These are phyloP conservation scores for Andrographis paniculata DNA, from an alignment of 305 asterid genomes.

Conservation along the genomic window DNA sequence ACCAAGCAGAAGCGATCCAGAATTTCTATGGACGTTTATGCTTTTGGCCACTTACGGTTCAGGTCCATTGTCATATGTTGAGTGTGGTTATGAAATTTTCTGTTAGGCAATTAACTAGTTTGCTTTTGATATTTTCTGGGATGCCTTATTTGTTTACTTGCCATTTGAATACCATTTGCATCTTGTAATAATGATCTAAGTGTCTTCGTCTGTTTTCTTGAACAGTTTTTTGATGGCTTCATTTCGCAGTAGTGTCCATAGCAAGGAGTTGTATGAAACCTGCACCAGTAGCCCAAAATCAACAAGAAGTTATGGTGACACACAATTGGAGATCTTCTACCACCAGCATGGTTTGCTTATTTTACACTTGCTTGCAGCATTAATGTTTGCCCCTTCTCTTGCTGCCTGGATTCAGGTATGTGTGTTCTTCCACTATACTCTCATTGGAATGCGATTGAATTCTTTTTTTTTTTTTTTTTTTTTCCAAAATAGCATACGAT, in stretches of 20 bases:
- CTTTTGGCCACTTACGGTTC: too few species aligned
- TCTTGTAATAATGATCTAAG: constrained; percentile 29
- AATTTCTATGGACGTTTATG: too few species aligned
- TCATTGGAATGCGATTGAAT: too few species aligned
- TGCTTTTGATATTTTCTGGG: too few species aligned
- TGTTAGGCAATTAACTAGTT: too few species aligned
- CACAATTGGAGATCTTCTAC: constrained; percentile 88
- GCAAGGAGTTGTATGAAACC: constrained; percentile 40
- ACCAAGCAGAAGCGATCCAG: too few species aligned
- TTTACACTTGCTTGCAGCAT: constrained; percentile 69
- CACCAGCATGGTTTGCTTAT: constrained; percentile 81
- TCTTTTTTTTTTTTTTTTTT: too few species aligned
- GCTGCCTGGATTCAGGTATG: constrained; percentile 92
- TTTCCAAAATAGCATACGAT: too few species aligned
- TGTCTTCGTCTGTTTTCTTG: constrained; percentile 26
- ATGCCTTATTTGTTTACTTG: too few species aligned
- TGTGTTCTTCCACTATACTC: background rate
- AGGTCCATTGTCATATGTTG: too few species aligned
- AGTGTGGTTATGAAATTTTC: too few species aligned
- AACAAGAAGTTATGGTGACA: constrained; percentile 58
- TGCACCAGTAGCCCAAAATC: constrained; percentile 50
- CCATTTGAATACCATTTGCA: background rate
- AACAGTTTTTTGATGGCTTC: constrained; percentile 86
- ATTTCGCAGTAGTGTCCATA: constrained; percentile 65
- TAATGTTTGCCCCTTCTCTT: constrained; percentile 83